Base-by-base conservation (phyloP, 2,329 filamentous ascomycete genomes). In the Chaetomiaceae sp. region DNA sequence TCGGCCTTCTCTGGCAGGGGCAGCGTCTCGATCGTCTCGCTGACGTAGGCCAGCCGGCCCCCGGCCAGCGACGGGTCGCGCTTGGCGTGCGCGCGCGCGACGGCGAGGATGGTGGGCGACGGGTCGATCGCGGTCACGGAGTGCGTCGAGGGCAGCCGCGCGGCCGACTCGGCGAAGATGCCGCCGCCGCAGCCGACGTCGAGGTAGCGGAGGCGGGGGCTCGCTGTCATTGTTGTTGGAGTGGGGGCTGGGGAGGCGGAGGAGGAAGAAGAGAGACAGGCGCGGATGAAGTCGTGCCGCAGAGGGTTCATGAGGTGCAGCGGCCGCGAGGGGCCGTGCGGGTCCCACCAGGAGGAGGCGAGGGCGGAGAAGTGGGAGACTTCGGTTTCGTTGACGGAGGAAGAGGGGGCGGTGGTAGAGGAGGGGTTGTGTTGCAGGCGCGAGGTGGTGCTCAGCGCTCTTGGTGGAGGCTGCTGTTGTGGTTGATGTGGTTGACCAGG, bases 231-330 rank as follows among this genome's bases (percentile, higher is more conserved):
- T 14, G 44, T 27, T 26, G 22, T 4, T 14, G 57, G 20, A 52
- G 33, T 55, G 8, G 65, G 15, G 19, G 15, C 9, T 51, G 68
- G 60, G 38, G 70, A 67, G 49, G 69, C 67, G 37, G 76, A 72
- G 17, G 78, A 75, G 54, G 74, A 72, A 17, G 78, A 75, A 53
- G 74, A 66, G 38, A 84, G 78, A 62, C 91, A 96, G 52, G 72
- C 69, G 18, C 75, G 75, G 65, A 96, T 93, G 68, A 97, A 97
- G 68, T 89, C 83, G 70, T 97, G 90, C 27, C 93, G 89, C 37
- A 95, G 79, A 2, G 93, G 93, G 69, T 98, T 97, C 91, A 98
- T 97, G 56, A 95, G 83, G 67, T 98, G 93, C 2, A 98, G 81
- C 48, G 96, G 81, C 32, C 91, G 82, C 4, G 89, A 96, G 6